Evolutionary conservation across 306 rosid species (phyloP).

Genomic region (Gastrolobium bilobum): DNA sequence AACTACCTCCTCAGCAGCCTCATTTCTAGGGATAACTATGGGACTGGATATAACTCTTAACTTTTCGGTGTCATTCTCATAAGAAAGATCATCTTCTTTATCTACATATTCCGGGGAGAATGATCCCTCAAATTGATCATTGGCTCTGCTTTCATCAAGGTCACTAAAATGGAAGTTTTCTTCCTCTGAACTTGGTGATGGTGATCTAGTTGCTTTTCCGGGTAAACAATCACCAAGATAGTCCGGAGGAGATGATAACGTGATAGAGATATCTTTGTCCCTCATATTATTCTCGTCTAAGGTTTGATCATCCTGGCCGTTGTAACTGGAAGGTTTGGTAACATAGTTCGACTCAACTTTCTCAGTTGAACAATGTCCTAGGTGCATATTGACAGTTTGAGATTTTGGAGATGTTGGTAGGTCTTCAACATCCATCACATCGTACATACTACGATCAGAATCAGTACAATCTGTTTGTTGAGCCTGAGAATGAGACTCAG

Average conservation of each 20-base stretch:
- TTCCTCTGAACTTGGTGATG: constrained; percentile 58
- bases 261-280: constrained; percentile 50
- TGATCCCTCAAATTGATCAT: constrained; percentile 51
- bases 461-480: constrained; percentile 40
- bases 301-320: constrained; percentile 51
- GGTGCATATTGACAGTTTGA: constrained; percentile 50
- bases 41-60: constrained; percentile 56
- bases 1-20: constrained; percentile 52
- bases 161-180: constrained; percentile 69
- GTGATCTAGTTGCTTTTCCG: constrained; percentile 49
- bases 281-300: constrained; percentile 47
- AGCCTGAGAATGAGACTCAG: constrained; percentile 50
- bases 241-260: constrained; percentile 51
- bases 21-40: constrained; percentile 58
- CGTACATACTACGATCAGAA: constrained; percentile 47
- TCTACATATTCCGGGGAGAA: constrained; percentile 48
- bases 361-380: constrained; percentile 53
- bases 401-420: constrained; percentile 46
- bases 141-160: constrained; percentile 60
- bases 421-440: constrained; percentile 52
- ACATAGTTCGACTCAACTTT: constrained; percentile 50
- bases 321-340: constrained; percentile 48
- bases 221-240: constrained; percentile 45
- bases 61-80: constrained; percentile 49
- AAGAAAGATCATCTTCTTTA: constrained; percentile 49